phyloP scores from a whole-genome alignment of 371 early-diverging fungal species.

The Apophysomyces trapeziformis region DNA sequence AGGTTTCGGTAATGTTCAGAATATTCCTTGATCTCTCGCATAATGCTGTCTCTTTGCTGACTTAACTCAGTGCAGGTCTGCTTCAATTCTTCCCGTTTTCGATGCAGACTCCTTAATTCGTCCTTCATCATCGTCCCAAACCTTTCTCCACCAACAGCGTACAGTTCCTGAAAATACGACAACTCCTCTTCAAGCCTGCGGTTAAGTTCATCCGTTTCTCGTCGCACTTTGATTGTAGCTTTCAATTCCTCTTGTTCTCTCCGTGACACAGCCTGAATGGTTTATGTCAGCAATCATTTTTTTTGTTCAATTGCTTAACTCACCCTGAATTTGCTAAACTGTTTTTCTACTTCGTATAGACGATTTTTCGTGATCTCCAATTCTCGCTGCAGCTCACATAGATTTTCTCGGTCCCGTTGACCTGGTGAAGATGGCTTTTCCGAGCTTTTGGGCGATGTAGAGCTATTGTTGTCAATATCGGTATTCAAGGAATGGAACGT shows the following conservation, averaged over 20 bases:
- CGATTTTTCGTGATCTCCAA: slow-evolving; percentile 34
- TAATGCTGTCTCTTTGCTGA: slow-evolving; percentile 24
- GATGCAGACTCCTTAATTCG: background rate
- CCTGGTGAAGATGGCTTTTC: slow-evolving; percentile 1
- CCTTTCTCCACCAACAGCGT: background rate
- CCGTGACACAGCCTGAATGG: background rate
- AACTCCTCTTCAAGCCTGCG: background rate
- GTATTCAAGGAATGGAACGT: slow-evolving; percentile 21
- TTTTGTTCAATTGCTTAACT: background rate
- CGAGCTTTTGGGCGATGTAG: slow-evolving; percentile 8
- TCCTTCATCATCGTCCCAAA: background rate
- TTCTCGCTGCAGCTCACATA: slow-evolving; percentile 24
- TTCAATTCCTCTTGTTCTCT: slow-evolving; percentile 28
- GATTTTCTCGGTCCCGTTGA: background rate
- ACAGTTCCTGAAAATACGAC: background rate
- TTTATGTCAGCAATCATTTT: background rate
- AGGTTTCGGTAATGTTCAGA: background rate
- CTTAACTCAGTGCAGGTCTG: slow-evolving; percentile 32
- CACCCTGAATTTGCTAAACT: slow-evolving; percentile 53
- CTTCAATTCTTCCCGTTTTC: slow-evolving; percentile 37
- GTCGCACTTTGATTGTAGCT: slow-evolving; percentile 12
- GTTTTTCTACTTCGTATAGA: slow-evolving; percentile 38
- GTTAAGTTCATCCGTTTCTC: slow-evolving; percentile 1
- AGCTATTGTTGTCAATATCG: slow-evolving; percentile 15
- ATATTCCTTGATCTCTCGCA: background rate